phyloP scores from a whole-genome alignment of 257 asterid genomes.

The Fraxinus excelsior region DNA sequence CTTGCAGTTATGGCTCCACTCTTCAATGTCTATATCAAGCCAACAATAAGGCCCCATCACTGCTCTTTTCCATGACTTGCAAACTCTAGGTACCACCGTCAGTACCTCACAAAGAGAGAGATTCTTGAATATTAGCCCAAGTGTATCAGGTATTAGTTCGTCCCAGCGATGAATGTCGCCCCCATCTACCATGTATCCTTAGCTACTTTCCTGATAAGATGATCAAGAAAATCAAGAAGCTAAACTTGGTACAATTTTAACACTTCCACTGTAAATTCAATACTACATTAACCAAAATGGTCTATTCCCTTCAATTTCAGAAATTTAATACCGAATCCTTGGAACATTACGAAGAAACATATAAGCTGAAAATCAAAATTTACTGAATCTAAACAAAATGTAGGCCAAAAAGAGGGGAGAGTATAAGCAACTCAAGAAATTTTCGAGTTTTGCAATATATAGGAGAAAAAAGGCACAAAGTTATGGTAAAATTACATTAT shows the following conservation, averaged over 20 bases:
- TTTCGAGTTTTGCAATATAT: neutral
- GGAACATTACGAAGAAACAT: neutral
- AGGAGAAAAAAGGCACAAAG: constrained; percentile 10
- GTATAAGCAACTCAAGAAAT: neutral
- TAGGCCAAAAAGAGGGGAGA: neutral
- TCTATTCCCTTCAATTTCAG: neutral
- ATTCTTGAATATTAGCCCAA: constrained; percentile 76
- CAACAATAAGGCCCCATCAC: constrained; percentile 77
- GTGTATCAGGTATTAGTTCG: constrained; percentile 80
- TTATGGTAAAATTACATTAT: constrained; percentile 2
- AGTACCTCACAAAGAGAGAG: constrained; percentile 65
- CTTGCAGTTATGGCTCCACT: constrained; percentile 63
- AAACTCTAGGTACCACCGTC: constrained; percentile 73
- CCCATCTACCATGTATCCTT: constrained; percentile 52
- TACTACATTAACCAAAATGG: constrained; percentile 1
- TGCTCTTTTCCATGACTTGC: constrained; percentile 82
- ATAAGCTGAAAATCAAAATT: neutral
- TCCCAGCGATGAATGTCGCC: constrained; percentile 58
- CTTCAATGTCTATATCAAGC: constrained; percentile 93
- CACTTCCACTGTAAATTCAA: neutral
- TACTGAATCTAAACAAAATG: neutral
- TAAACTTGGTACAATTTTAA: neutral
- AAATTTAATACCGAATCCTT: neutral
- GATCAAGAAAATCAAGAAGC: neutral
- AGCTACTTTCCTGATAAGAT: neutral